These are phyloP conservation scores for Fomitopsis schrenkii DNA, from an alignment of 1,284 basidiomycete genomes.

Conservation along the genomic window DNA sequence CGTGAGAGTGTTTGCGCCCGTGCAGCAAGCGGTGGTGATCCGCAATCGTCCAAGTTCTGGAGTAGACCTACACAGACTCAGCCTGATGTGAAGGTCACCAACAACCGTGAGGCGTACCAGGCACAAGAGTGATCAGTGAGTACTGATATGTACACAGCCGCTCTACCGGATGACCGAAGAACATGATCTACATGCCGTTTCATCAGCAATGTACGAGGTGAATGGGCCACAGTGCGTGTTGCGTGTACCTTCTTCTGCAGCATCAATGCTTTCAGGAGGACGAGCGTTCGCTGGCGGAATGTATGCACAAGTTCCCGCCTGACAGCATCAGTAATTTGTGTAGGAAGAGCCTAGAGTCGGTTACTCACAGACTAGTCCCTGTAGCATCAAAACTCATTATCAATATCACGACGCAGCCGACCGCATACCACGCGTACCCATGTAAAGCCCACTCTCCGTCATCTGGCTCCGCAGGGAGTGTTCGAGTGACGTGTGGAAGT, in stretches of 20 bases:
- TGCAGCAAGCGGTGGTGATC: constrained; percentile 81
- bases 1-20: constrained; percentile 64
- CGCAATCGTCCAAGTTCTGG: constrained; percentile 87
- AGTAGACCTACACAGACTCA: constrained; percentile 56
- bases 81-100: not conserved
- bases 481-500: constrained; percentile 78
- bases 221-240: constrained; percentile 7
- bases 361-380: constrained; percentile 82
- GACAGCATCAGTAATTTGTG: constrained; percentile 1
- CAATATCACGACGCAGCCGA: not conserved
- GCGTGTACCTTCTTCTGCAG: constrained; percentile 80
- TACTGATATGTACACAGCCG: constrained; percentile 97
- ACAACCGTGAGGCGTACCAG: constrained; percentile 40
- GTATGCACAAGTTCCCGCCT: constrained; percentile 90
- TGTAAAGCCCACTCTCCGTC: constrained; percentile 81
- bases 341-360: not conserved
- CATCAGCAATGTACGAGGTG: not conserved
- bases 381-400: not conserved
- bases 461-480: constrained; percentile 61
- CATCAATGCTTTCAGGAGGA: constrained; percentile 92
- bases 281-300: constrained; percentile 91
- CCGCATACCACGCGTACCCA: constrained; percentile 53
- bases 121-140: constrained; percentile 82
- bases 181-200: constrained; percentile 71
- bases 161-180: constrained; percentile 97